A percentile compares a stretch with the other conserved stretches of the same genome.
Evolutionary conservation across 1,139 yeast species (phyloP).

Genomic region (Saccharomyces pastorianus): DNA sequence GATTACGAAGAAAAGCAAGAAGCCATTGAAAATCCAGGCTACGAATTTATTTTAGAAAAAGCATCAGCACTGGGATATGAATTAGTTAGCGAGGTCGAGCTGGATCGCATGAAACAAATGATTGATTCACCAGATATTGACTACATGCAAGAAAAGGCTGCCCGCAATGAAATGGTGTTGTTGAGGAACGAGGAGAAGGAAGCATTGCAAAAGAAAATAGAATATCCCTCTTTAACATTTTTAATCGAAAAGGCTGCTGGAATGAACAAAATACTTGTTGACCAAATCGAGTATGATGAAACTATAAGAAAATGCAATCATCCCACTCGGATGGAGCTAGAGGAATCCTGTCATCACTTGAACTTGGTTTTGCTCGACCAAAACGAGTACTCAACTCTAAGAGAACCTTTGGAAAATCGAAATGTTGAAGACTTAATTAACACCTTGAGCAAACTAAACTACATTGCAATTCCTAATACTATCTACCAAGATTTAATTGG

Average conservation of each 20-base stretch:
- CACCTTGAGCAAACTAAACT: constrained; percentile 14
- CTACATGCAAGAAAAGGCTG: background rate
- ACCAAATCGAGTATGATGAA: constrained; percentile 1
- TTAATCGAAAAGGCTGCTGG: constrained; percentile 20
- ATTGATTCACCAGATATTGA: background rate
- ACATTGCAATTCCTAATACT: too few species aligned
- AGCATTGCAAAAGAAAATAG: background rate
- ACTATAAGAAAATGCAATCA: background rate
- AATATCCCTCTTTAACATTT: constrained; percentile 13
- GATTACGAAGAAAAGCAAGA: constrained; percentile 7
- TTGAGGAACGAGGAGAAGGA: background rate
- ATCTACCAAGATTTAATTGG: too few species aligned
- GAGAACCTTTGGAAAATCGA: constrained; percentile 10
- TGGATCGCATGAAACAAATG: background rate
- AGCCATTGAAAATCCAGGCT: constrained; percentile 20
- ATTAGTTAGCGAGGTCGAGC: background rate
- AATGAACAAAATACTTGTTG: constrained; percentile 3
- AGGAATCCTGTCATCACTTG: background rate
- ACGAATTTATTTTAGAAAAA: constrained; percentile 2
- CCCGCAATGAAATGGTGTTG: background rate
- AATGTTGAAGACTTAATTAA: constrained; percentile 18
- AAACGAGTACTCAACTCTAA: constrained; percentile 5
- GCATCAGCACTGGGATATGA: constrained; percentile 1
- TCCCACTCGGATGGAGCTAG: background rate
- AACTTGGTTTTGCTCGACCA: background rate